Evolutionary conservation across 768 basidiomycete genomes (phyloP).

Genomic region (Gymnopilus junonius): DNA sequence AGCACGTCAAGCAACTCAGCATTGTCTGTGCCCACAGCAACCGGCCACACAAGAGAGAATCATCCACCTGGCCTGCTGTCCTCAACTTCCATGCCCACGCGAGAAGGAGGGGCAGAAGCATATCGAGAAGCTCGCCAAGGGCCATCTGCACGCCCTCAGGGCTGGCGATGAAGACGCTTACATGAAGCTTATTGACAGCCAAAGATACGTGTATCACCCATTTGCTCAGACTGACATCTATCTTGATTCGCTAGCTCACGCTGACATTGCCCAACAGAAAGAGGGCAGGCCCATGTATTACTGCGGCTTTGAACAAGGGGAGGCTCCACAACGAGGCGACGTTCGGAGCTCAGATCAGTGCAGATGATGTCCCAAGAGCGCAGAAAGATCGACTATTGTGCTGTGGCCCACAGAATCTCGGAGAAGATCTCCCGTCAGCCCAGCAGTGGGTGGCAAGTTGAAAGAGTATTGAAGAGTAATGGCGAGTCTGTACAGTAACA

Average conservation of each 20-base stretch:
- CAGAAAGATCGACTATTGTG: slow-evolving; percentile 92
- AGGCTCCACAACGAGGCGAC: slow-evolving; percentile 82
- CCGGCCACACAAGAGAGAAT: slow-evolving; percentile 67
- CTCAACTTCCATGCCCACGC: slow-evolving; percentile 80
- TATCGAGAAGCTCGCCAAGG: slow-evolving; percentile 94
- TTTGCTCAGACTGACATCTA: slow-evolving; percentile 86
- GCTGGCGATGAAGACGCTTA: slow-evolving; percentile 99
- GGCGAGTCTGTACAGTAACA: slow-evolving; percentile 97
- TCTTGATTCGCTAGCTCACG: slow-evolving; percentile 93
- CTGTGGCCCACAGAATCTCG: slow-evolving; percentile 89
- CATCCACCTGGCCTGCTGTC: slow-evolving; percentile 77
- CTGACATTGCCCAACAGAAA: slow-evolving; percentile 90
- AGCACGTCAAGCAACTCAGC: slow-evolving; percentile 92
- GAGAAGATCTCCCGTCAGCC: slow-evolving; percentile 85
- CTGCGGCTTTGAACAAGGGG: slow-evolving; percentile 60
- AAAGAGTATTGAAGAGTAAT: slow-evolving; percentile 98
- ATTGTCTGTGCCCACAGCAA: slow-evolving; percentile 86
- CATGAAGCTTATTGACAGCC: slow-evolving; percentile 97
- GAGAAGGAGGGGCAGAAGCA: slow-evolving; percentile 99
- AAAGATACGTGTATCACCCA: slow-evolving; percentile 99
- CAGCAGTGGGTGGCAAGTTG: slow-evolving; percentile 76
- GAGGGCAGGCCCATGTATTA: slow-evolving; percentile 55
- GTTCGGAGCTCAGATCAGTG: slow-evolving; percentile 80
- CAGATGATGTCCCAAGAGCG: slow-evolving; percentile 66
- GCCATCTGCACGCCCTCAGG: slow-evolving; percentile 96